phyloP scores from a whole-genome alignment of 352 stramenopile genomes.

The Chrysophaeum taylorii region DNA sequence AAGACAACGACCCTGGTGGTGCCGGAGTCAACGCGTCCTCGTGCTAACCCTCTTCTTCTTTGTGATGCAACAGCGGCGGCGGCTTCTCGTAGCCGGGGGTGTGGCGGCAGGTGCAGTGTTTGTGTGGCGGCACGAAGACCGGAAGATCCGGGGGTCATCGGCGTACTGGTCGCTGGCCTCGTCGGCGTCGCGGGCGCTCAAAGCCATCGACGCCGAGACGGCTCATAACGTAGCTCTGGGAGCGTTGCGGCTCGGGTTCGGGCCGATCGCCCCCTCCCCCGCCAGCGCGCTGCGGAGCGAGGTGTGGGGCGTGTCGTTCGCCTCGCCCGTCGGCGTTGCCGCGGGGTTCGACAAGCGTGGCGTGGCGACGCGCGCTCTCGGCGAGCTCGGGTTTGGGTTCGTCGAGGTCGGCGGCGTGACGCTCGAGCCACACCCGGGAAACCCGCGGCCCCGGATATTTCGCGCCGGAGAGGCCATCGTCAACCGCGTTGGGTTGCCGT shows the following conservation, averaged over 20 bases:
- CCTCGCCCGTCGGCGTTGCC: slow-evolving; percentile 83
- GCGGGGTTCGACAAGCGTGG: slow-evolving; percentile 96
- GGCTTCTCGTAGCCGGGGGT: too few species aligned
- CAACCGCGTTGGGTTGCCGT: slow-evolving; percentile 59
- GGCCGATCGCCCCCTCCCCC: slow-evolving; percentile 24
- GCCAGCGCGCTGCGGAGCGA: neutral
- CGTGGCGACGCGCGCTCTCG: slow-evolving; percentile 75
- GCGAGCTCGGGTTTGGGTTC: slow-evolving; percentile 83
- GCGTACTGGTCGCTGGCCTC: neutral
- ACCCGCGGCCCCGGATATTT: slow-evolving; percentile 90
- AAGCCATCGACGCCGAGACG: slow-evolving; percentile 52
- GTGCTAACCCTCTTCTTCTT: too few species aligned
- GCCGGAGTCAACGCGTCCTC: too few species aligned
- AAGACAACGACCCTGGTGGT: too few species aligned
- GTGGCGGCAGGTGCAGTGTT: too few species aligned
- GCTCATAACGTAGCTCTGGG: slow-evolving; percentile 68
- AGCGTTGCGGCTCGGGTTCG: slow-evolving; percentile 54
- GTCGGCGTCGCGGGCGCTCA: slow-evolving; percentile 23
- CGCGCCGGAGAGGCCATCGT: slow-evolving; percentile 86
- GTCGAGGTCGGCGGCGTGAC: slow-evolving; percentile 87
- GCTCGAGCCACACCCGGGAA: slow-evolving; percentile 79
- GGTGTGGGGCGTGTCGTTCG: slow-evolving; percentile 44
- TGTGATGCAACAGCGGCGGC: too few species aligned
- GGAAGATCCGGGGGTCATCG: neutral
- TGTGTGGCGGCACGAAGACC: too few species aligned